Conservation (phyloP, 2,329 filamentous ascomycete genomes). For the Monosporascus ibericus region DNA sequence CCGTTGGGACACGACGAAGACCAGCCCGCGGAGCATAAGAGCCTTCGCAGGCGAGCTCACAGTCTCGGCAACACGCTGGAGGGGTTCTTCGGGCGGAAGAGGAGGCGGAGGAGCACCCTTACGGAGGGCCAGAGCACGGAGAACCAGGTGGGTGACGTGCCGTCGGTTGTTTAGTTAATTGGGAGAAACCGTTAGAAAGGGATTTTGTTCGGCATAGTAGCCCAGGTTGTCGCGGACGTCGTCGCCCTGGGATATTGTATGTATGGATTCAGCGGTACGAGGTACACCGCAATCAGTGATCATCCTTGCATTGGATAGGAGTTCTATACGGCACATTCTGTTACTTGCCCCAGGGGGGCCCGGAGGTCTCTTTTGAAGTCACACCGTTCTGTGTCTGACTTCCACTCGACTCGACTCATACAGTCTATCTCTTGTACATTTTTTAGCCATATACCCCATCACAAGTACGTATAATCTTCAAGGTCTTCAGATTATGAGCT, state of each 20-base stretch:
- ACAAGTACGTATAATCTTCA: no score
- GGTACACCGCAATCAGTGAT: conserved; percentile 1
- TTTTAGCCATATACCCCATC: no score
- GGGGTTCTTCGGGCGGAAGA: conserved; percentile 27
- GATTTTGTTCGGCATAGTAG: neutral
- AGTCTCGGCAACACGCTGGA: conserved; percentile 35
- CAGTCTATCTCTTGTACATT: no score
- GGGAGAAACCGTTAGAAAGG: neutral
- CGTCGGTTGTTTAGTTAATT: neutral
- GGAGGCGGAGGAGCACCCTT: conserved; percentile 19
- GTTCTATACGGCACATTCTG: conserved; percentile 6
- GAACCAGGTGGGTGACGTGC: conserved; percentile 5
- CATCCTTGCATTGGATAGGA: conserved; percentile 25
- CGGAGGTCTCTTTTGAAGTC: conserved; percentile 6
- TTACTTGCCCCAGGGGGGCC: no score
- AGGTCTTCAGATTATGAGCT: no score
- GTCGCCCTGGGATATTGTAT: neutral
- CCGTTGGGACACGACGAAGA: conserved; percentile 14
- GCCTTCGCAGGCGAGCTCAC: conserved; percentile 28
- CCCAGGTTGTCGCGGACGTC: neutral
- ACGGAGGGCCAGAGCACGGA: conserved; percentile 16
- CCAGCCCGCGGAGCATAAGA: conserved; percentile 8
- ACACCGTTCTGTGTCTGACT: no score
- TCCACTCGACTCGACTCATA: no score
- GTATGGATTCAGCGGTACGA: conserved; percentile 1